A percentile compares a stretch with the other conserved stretches of the same genome.
Conservation (phyloP, 257 asterid genomes). For the Coffea eugenioides region DNA sequence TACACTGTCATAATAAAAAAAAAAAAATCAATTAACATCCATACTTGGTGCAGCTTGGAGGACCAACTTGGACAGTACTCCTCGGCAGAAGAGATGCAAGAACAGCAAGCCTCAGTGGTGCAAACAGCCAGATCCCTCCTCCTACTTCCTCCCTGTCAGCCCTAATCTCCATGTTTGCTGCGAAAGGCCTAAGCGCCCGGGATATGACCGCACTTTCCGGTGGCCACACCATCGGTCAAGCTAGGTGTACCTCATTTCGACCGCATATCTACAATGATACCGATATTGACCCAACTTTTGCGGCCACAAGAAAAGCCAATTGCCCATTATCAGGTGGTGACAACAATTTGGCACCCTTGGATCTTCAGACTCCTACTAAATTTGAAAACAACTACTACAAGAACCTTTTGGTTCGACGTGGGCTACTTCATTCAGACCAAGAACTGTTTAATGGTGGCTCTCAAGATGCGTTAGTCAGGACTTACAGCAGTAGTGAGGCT, state of each 20-base stretch:
- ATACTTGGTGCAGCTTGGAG: slow-evolving; percentile 41
- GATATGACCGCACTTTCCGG: slow-evolving; percentile 75
- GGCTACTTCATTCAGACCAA: slow-evolving; percentile 70
- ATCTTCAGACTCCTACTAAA: slow-evolving; percentile 28
- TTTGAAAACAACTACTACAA: slow-evolving; percentile 52
- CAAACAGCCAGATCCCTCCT: slow-evolving; percentile 47
- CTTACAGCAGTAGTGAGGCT: slow-evolving; percentile 26
- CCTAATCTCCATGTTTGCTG: slow-evolving; percentile 39
- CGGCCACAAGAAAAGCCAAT: slow-evolving; percentile 36
- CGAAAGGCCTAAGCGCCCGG: slow-evolving; percentile 44
- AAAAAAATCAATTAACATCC: not conserved
- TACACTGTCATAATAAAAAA: not conserved
- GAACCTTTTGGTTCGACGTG: slow-evolving; percentile 39
- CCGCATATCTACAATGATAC: slow-evolving; percentile 54
- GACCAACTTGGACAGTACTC: slow-evolving; percentile 50
- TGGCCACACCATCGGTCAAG: slow-evolving; percentile 64
- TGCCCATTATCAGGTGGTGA: slow-evolving; percentile 61
- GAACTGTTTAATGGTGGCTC: slow-evolving; percentile 67
- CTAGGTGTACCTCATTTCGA: slow-evolving; percentile 52
- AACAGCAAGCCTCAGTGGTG: slow-evolving; percentile 47
- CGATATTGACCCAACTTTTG: slow-evolving; percentile 50
- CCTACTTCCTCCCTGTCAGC: slow-evolving; percentile 42
- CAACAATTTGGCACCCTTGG: slow-evolving; percentile 41
- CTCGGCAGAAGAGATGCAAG: slow-evolving; percentile 64
- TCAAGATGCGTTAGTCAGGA: slow-evolving; percentile 42